Evolutionary conservation across 305 asterid species (phyloP), one percentile per base, ranked within the genome.

Genomic region (Caryopteris hybrid): DNA sequence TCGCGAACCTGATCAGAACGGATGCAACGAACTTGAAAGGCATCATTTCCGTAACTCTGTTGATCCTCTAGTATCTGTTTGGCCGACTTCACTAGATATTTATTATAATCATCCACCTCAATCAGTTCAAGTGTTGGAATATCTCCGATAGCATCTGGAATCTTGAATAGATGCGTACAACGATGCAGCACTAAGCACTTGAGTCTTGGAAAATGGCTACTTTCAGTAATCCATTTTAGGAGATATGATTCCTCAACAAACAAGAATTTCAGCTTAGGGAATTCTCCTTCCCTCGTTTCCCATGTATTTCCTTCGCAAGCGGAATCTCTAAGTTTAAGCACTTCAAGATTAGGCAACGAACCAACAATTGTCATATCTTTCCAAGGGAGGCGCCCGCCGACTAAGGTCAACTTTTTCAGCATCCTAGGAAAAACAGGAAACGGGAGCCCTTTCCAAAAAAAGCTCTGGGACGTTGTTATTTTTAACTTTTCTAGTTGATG

Each of bases 61-160:
- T 36, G 41, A 6, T 36, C 41, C 0, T 36, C 41, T 36, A 0
- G 12, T 6, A 4, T 36, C 41, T 7, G 41, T 16, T 14, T 39
- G 2, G 43, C 54, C 1, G 71, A 66, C 0, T 66, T 3, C 12
- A 23, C 2, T 0, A 66, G 43, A 39, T 42, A 52, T 16, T 22
- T 6, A 6, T 8, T 52, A 9, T 0, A 0, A 6, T 0, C 16
- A 5, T 38, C 61, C 27, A 52, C 62, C 21, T 38, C 62, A 23
- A 53, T 66, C 43, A 22, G 8, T 23, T 66, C 54, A 14, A 66
- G 54, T 38, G 70, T 51, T 8, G 50, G 50, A 34, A 64, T 48
- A 6, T 64, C 70, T 50, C 70, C 70, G 3, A 64, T 21, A 0
- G 3, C 12, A 11, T n/a, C 18, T 2, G 71, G 71, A 52, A 66